These are phyloP conservation scores for Macadamia integrifolia DNA, from an alignment of 164 flowering plant species.

Conservation along the genomic window DNA sequence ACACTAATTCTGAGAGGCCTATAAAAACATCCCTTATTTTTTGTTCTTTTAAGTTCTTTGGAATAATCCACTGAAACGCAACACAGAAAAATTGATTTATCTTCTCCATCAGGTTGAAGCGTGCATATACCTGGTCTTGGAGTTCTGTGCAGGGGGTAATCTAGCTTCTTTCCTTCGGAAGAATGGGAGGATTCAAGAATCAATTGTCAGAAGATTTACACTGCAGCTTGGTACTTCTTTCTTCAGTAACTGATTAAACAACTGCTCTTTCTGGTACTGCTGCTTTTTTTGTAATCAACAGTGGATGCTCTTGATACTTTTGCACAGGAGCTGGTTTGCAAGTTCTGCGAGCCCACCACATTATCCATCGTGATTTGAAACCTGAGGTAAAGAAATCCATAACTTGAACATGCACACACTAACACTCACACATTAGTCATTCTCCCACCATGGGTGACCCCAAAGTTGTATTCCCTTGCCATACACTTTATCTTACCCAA, in stretches of 20 bases:
- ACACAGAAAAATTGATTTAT: background rate
- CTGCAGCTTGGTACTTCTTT: constrained; percentile 53
- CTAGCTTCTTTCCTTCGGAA: constrained; percentile 47
- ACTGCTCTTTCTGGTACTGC: background rate
- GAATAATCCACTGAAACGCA: background rate
- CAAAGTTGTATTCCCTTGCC: too few relatives aligned
- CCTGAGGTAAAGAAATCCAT: constrained; percentile 49
- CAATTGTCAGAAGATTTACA: constrained; percentile 42
- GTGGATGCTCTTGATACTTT: constrained; percentile 2
- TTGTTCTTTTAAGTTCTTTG: too few relatives aligned
- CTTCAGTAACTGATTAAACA: background rate
- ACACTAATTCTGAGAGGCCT: background rate
- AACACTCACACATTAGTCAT: background rate
- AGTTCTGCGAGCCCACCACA: constrained; percentile 42
- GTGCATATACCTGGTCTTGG: constrained; percentile 52
- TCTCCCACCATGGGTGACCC: too few relatives aligned
- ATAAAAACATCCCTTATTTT: background rate
- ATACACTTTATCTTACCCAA: background rate
- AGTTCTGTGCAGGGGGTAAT: constrained; percentile 61
- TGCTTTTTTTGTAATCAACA: constrained; percentile 1
- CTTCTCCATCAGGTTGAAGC: constrained; percentile 31
- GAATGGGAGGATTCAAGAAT: constrained; percentile 53
- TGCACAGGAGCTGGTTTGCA: constrained; percentile 56
- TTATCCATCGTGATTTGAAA: constrained; percentile 65
- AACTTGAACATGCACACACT: background rate